These are phyloP conservation scores for Pleoardoris graminearum DNA, from an alignment of 2,329 filamentous ascomycete genomes.

Conservation along the genomic window DNA sequence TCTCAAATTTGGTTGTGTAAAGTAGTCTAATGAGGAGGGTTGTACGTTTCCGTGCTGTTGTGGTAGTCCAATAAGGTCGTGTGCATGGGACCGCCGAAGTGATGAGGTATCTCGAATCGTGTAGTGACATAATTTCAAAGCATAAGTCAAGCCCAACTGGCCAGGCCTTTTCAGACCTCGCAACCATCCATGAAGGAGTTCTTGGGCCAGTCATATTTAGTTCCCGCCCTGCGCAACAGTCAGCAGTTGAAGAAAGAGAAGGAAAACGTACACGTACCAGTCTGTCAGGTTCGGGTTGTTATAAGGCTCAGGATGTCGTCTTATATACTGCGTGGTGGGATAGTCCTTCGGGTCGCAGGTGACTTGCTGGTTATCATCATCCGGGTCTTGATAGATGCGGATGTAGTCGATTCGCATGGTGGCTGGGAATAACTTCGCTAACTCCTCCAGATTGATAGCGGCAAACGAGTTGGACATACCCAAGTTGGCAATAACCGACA, in stretches of 20 bases:
- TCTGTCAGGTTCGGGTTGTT: slow-evolving; percentile 65
- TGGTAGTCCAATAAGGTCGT: slow-evolving; percentile 31
- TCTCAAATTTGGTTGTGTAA: slow-evolving; percentile 11
- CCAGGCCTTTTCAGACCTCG: slow-evolving; percentile 22
- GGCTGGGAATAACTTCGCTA: slow-evolving; percentile 62
- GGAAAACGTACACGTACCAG: slow-evolving; percentile 55
- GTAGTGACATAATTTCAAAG: not conserved
- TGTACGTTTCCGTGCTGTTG: slow-evolving; percentile 36
- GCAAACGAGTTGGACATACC: slow-evolving; percentile 72
- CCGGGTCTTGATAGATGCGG: slow-evolving; percentile 69
- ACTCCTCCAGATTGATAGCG: slow-evolving; percentile 60
- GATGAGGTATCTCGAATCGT: slow-evolving; percentile 13
- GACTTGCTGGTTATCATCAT: slow-evolving; percentile 58
- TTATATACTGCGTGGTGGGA: slow-evolving; percentile 69
- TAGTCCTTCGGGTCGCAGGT: slow-evolving; percentile 71
- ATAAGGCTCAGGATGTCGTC: slow-evolving; percentile 63
- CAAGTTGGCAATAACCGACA: slow-evolving; percentile 69
- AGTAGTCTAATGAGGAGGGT: slow-evolving; percentile 15
- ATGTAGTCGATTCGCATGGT: slow-evolving; percentile 71
- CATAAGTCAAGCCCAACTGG: not conserved
- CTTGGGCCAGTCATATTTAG: slow-evolving; percentile 62
- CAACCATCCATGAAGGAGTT: slow-evolving; percentile 65
- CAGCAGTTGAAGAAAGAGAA: slow-evolving; percentile 8
- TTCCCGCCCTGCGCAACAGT: slow-evolving; percentile 46
- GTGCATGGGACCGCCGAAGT: slow-evolving; percentile 30